Evolutionary conservation across 1,284 basidiomycete species (phyloP), one percentile per base, ranked within the genome.

Genomic region (Xerocomus minutiporus): DNA sequence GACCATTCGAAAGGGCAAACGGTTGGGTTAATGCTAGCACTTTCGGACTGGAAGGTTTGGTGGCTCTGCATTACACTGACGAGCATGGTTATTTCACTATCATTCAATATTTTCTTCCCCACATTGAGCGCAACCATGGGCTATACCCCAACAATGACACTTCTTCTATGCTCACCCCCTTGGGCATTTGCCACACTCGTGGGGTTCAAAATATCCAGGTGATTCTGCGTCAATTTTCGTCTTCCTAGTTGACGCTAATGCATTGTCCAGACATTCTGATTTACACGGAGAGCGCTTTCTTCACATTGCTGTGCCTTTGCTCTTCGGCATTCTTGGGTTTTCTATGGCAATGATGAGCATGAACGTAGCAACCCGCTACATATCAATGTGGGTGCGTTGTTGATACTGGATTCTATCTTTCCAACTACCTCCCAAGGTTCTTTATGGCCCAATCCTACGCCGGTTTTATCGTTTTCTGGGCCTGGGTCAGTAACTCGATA

Each of bases 361-460:
- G 81, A 84, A 84, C 64, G 75, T 72, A 2, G 74, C 74, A 5
- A 74, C 82, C 29, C 84, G 88, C 36, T 91, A 92, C 66, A 68
- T 88, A 23, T 82, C 88, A 9, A 68, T 91, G 83, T 90, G 61
- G 60, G 79, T 50, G 17, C 3, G 38, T 38, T 15, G 5, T 28
- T 20, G 0, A 39, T 45, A 20, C 15, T 8, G 32, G 1, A 8
- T 17, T 45, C 36, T 44, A 12, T 35, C 28, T 8, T 29, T 52
- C n/a, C 17, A 12, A 50, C n/a, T 15, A 32, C 42, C 43, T 52
- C 15, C 9, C 15, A 53, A 86, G 86, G 43, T 89, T 91, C 68
- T 68, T 91, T 47, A 86, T 89, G 82, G 84, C 86, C 8, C 83
- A 86, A 56, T 82, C 83, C 0, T 89, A 87, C 59, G 76, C 84